Evolutionary conservation across 2,329 filamentous ascomycete species (phyloP), one percentile per base, ranked within the genome.

Genomic region (Talaromyces sp.): DNA sequence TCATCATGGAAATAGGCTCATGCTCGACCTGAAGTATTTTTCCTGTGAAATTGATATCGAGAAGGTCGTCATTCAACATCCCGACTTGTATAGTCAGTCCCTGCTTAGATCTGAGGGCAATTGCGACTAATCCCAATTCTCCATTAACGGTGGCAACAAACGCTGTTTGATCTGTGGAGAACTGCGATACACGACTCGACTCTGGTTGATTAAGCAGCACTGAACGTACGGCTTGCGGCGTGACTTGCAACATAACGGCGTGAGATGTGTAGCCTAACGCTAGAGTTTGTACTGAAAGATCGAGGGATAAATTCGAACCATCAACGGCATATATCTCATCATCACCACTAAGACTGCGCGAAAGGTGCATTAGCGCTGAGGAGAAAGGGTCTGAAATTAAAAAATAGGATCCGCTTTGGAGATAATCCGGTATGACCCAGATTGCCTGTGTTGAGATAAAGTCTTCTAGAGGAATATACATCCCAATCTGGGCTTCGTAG

Each of bases 401-500:
- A 41, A 79, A 76, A 68, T 73, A 81, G 49, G 73, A 78, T 54
- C 70, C 72, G 45, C 68, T 74, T 57, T 68, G 73, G 59, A 65
- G 65, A 52, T 68, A 54, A 63, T 78, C 74, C 27, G 78, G 70
- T 65, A 83, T 72, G 39, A 76, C 74, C 81, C 81, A 84, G 68
- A 84, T 72, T 41, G 77, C 75, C 56, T 77, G 71, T 3, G 82
- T 75, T 47, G 75, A 76, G 13, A 73, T 72, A 6, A 79, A 68
- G 64, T 80, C 78, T 59, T 80, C 79, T 43, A 80, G 70, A 15
- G 76, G 72, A 61, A 79, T 75, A 2, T 76, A 72, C 57, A 77
- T 71, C 11, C 85, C 87, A 68, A 91, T 86, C 64, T 85, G 86
- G 19, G 89, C 91, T 71, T 90, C 86, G 33, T 91, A 78, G 3